A percentile compares a stretch with the other conserved stretches of the same genome.
Evolutionary conservation across 768 basidiomycete genomes (phyloP).

Genomic region (Boletus rex-veris): DNA sequence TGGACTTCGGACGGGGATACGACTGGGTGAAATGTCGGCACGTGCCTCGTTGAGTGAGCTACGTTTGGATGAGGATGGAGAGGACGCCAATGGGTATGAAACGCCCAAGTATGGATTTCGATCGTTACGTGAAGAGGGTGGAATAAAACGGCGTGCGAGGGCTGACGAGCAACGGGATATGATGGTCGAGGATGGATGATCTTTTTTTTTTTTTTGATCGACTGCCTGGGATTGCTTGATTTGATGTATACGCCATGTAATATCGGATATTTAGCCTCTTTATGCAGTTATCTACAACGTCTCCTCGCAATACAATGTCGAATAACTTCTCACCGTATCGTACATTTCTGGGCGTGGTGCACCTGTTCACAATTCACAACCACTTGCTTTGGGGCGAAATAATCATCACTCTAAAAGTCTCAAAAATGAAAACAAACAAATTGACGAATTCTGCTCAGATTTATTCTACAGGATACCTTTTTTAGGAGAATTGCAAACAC

Average conservation of each 20-base stretch:
- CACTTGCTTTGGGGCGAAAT: too few relatives aligned
- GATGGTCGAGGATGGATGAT: conserved; percentile 18
- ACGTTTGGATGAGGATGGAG: conserved; percentile 22
- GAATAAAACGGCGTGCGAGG: conserved; percentile 2
- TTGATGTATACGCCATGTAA: neutral
- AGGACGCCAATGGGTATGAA: conserved; percentile 12
- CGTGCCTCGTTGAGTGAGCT: conserved; percentile 32
- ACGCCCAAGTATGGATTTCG: conserved; percentile 20
- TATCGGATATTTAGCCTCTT: neutral
- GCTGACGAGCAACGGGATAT: conserved; percentile 10
- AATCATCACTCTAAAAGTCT: too few relatives aligned
- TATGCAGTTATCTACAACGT: too few relatives aligned
- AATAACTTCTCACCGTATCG: too few relatives aligned
- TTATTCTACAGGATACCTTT: too few relatives aligned
- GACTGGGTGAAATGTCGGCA: conserved; percentile 25
- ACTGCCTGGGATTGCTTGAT: neutral
- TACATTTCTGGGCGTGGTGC: too few relatives aligned
- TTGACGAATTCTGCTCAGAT: too few relatives aligned
- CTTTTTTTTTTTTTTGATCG: neutral
- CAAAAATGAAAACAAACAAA: too few relatives aligned
- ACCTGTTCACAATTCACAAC: too few relatives aligned
- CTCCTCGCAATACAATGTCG: too few relatives aligned
- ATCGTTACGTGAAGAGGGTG: conserved; percentile 3
- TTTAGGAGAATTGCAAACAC: too few relatives aligned
- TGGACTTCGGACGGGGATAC: conserved; percentile 24